Conservation (phyloP, 2,329 filamentous ascomycete species). For the Hypocrella siamensis region DNA sequence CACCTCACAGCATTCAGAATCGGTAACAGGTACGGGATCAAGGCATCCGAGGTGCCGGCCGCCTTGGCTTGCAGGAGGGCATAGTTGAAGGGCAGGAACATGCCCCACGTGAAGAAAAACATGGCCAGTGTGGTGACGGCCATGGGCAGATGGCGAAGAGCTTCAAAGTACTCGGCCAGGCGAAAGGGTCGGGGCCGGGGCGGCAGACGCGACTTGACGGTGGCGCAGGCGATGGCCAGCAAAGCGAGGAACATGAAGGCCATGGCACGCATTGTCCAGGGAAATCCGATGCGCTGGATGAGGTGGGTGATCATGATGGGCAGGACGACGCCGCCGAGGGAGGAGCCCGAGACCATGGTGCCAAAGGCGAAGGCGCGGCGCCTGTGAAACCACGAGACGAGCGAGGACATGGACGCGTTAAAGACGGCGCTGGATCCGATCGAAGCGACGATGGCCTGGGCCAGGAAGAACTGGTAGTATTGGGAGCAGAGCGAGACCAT, state of each 20-base stretch:
- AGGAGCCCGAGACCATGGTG: constrained; percentile 35
- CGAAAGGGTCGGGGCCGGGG: constrained; percentile 29
- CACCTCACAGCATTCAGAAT: constrained; percentile 42
- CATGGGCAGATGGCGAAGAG: constrained; percentile 30
- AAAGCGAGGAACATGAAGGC: constrained; percentile 28
- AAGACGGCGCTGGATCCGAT: constrained; percentile 28
- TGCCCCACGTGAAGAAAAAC: constrained; percentile 40
- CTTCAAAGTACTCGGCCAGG: constrained; percentile 27
- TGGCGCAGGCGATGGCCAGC: constrained; percentile 17
- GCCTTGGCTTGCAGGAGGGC: constrained; percentile 30
- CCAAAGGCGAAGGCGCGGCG: constrained; percentile 37
- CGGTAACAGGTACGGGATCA: constrained; percentile 31
- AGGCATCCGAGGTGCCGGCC: constrained; percentile 22
- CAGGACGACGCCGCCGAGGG: constrained; percentile 39
- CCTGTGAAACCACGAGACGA: constrained; percentile 35
- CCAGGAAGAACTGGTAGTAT: constrained; percentile 25
- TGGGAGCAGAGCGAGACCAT: constrained; percentile 36
- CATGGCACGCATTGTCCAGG: constrained; percentile 31
- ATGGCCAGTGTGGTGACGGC: constrained; percentile 24
- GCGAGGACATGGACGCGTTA: constrained; percentile 23
- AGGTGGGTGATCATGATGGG: constrained; percentile 44
- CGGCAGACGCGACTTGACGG: constrained; percentile 24
- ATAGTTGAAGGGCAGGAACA: constrained; percentile 40
- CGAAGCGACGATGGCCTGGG: constrained; percentile 23
- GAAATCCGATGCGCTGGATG: constrained; percentile 27